phyloP scores from a whole-genome alignment of 2,329 filamentous ascomycete species.

The Colletotrichum sp. region DNA sequence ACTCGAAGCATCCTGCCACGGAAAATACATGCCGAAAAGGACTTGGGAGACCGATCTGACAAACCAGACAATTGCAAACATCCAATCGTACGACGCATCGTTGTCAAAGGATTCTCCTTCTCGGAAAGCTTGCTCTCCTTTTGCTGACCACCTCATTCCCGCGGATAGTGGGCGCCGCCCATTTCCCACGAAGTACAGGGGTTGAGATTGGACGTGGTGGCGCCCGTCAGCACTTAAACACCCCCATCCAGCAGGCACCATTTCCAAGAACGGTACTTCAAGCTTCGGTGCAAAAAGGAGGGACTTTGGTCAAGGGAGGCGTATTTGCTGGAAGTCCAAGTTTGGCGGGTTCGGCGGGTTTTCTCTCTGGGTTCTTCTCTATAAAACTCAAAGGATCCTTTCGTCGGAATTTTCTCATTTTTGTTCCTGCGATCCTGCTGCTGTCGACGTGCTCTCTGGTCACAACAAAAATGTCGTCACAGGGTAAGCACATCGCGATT shows the following conservation, averaged over 20 bases:
- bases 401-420: background rate
- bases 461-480: background rate
- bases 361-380: background rate
- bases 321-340: background rate
- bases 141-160: background rate
- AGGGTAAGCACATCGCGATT: conserved; percentile 24
- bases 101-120: background rate
- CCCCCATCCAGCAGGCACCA: background rate
- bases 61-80: background rate
- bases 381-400: background rate
- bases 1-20: background rate
- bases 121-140: background rate
- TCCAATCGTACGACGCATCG: background rate
- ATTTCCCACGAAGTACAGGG: background rate
- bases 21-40: background rate
- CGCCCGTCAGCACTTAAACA: background rate
- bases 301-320: background rate
- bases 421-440: background rate
- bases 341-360: background rate
- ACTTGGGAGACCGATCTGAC: background rate
- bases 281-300: background rate
- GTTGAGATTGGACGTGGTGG: background rate
- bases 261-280: background rate
- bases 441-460: background rate
- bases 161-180: background rate